Evolutionary conservation across 306 rosid species (phyloP), one percentile per base, ranked within the genome.

Genomic region (Sphenostylis stenocarpa): DNA sequence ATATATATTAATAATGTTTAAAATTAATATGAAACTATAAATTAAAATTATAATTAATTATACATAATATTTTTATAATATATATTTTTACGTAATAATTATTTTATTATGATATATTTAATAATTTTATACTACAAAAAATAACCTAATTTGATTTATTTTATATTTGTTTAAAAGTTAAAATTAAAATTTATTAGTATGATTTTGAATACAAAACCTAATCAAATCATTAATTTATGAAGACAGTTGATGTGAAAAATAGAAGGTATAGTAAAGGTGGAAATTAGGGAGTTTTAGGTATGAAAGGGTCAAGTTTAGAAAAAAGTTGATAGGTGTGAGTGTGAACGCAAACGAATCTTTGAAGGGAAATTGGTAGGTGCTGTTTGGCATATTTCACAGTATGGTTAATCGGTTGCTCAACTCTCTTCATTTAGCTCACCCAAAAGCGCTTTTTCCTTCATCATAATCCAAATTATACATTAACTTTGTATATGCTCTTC

Each of bases 321-420:
- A 60, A 62, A 21, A 26, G 65, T 28, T 6, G 4, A 28, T 28
- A 5, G 7, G 8, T 57, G 38, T 60, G 19, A 56, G 89, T 89
- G 91, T 87, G 91, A 87, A 89, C 66, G 29, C 66, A 87, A 62
- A 62, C 8, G 68, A 62, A 62, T 62, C 15, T 7, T 62, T 34
- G 68, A 19, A 52, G 68, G 11, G 20, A 36, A n/a, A 41, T 39
- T 41, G 31, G 45, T 1, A 3, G 65, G 38, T 26, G 20, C 10
- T 57, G 64, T 63, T 60, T 14, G 24, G 38, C 8, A 1, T 11
- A 6, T 14, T 31, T 34, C 68, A 33, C 29, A 13, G n/a, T 34
- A 29, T 7, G 28, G 29, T 19, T 23, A 31, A 3, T 31, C 4
- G 8, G 34, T 55, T 53, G 63, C 63, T 33, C 23, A 26, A 11